Conservation (phyloP, 306 rosid genomes). For the Alnus rubra region DNA sequence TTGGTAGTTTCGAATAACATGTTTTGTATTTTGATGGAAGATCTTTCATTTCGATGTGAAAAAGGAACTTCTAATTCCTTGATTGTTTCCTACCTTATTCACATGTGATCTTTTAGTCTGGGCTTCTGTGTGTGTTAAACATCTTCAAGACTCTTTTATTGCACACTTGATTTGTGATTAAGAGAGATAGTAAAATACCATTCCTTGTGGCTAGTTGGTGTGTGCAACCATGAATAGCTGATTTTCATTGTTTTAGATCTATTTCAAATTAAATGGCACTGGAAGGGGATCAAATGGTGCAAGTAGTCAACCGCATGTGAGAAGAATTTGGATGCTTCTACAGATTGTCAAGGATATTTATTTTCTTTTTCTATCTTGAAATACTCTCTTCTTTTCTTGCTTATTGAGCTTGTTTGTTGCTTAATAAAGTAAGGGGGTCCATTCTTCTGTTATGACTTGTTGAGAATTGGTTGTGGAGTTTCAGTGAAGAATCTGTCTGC, state of each 20-base stretch:
- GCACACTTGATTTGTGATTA: no score
- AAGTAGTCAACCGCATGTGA: background rate
- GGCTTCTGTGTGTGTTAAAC: no score
- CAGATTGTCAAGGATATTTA: background rate
- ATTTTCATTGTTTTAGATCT: no score
- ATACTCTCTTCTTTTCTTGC: no score
- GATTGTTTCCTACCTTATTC: background rate
- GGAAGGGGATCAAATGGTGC: no score
- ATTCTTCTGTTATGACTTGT: background rate
- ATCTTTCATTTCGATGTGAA: background rate
- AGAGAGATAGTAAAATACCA: no score
- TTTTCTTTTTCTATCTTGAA: no score
- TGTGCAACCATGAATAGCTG: no score
- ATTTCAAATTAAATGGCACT: no score
- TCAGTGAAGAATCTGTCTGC: background rate
- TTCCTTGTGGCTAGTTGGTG: no score
- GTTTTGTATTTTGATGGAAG: background rate
- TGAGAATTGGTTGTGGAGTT: background rate
- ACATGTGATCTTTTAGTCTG: background rate
- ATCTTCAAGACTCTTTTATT: no score
- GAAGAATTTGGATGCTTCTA: no score
- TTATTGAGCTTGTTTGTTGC: background rate
- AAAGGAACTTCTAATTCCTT: background rate
- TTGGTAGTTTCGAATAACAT: background rate
- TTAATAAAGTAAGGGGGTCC: background rate